Percentiles rank a stretch among this genome's conserved stretches.
These are phyloP conservation scores for Aspergillus pseudoviridinutans DNA, from an alignment of 2,329 filamentous ascomycete species.

Conservation along the genomic window DNA sequence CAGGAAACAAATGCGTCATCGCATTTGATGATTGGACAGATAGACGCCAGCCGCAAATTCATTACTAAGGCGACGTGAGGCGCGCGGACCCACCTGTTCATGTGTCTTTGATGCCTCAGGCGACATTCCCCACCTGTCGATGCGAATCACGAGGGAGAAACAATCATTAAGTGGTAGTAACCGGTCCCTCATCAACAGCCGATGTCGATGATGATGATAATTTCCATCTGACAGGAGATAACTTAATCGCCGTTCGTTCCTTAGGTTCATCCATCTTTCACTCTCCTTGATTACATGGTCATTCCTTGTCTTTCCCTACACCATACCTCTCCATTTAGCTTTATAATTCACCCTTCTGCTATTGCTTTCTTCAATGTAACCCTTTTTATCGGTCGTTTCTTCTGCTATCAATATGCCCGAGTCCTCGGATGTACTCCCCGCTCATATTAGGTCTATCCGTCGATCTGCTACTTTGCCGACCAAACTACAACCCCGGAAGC, in stretches of 20 bases:
- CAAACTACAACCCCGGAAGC: conserved; percentile 27
- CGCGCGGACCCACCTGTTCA: not conserved
- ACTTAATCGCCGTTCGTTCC: conserved; percentile 5
- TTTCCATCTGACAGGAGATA: not conserved
- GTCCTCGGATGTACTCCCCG: conserved; percentile 24
- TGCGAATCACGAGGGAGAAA: not conserved
- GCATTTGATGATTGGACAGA: conserved; percentile 5
- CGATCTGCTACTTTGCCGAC: conserved; percentile 36
- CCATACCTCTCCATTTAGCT: not conserved
- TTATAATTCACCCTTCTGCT: not conserved
- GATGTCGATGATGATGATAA: not conserved
- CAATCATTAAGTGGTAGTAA: too few relatives aligned
- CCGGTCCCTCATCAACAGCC: not conserved
- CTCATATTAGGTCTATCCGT: conserved; percentile 26
- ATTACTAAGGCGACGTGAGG: not conserved
- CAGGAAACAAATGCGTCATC: not conserved
- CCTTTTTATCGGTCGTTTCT: not conserved
- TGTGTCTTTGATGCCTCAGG: conserved; percentile 3
- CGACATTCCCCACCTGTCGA: conserved; percentile 4
- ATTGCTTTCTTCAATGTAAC: conserved; percentile 15
- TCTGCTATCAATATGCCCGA: conserved; percentile 30
- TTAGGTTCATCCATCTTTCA: not conserved
- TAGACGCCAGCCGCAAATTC: conserved; percentile 10
- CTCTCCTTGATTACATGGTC: conserved; percentile 3
- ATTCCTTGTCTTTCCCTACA: conserved; percentile 1